Base-by-base conservation (phyloP, 768 basidiomycete genomes). In the Mycena amicta region DNA sequence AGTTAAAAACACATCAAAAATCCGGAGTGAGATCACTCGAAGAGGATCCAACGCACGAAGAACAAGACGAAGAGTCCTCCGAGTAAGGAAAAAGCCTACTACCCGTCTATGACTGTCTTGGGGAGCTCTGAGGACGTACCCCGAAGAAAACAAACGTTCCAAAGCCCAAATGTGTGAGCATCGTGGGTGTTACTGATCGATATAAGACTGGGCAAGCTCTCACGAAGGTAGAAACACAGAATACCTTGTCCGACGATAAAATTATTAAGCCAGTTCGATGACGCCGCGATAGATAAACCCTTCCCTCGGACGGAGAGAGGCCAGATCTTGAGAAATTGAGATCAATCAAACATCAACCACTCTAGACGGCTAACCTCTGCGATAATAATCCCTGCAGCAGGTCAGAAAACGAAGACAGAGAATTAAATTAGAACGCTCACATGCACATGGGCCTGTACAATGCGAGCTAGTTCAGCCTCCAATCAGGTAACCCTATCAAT, bases 181-280 rank as follows among this genome's bases (percentile, higher is more conserved):
- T 90, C 1, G 84, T 79, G 2, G 90, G 90, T 4, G 89, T 92
- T 12, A 90, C 81, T 55, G 25, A n/a, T n/a, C n/a, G n/a, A n/a
- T 30, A 57, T 31, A 49, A 37, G 53, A 41, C 55, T 45, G 20
- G 31, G 31, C 50, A 46, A 26, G 47, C n/a, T 45, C 25, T 47
- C n/a, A 15, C 28, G 43, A 22, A 6, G 26, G 5, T 6, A 20
- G 15, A 39, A 39, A 3, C 26, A 25, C 23, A 23, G 6, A 63
- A 59, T 59, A 73, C 83, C 33, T 69, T 84, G 77, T 11, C 83
- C 85, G 55, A 86, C 83, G 64, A 89, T 89, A 69, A 88, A 89
- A 68, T 88, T 89, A 70, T 89, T 88, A 87, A 89, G 88, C 86
- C 87, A 91, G 74, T 91, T 91, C 15, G 86, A 85, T 5, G 87